Conservation (phyloP, 83 land plant species). For the Picea abies region DNA sequence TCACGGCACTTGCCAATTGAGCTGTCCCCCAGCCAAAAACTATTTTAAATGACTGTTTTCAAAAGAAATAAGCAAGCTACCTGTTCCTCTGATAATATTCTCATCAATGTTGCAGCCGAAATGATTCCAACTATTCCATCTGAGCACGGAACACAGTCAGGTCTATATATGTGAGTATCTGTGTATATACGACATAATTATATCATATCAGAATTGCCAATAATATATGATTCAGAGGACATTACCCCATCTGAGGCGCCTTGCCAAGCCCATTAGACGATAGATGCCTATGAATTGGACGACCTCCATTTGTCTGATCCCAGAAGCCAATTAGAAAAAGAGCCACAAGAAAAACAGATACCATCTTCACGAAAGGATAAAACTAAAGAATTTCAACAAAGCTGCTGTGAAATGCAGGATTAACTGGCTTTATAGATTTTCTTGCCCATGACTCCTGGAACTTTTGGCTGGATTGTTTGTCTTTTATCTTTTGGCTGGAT, state of each 20-base stretch:
- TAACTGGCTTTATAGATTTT: no score
- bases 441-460: no score
- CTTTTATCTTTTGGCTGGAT: no score
- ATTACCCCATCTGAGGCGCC: conserved; percentile 17
- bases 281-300: background rate
- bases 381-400: no score
- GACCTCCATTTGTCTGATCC: background rate
- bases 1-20: no score
- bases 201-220: background rate
- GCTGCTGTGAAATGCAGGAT: no score
- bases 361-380: background rate
- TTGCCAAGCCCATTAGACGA: background rate
- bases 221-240: background rate
- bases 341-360: background rate
- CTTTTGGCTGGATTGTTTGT: no score
- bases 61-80: background rate
- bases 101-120: conserved; percentile 20
- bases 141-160: background rate
- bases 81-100: background rate
- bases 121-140: conserved; percentile 35
- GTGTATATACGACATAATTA: background rate
- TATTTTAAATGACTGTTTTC: no score
- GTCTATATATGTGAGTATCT: background rate
- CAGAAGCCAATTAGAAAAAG: background rate
- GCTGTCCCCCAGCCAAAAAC: background rate